Evolutionary conservation across 345 rosid genomes (phyloP), one percentile per base, ranked within the genome.

Genomic region (Brassica cretica): DNA sequence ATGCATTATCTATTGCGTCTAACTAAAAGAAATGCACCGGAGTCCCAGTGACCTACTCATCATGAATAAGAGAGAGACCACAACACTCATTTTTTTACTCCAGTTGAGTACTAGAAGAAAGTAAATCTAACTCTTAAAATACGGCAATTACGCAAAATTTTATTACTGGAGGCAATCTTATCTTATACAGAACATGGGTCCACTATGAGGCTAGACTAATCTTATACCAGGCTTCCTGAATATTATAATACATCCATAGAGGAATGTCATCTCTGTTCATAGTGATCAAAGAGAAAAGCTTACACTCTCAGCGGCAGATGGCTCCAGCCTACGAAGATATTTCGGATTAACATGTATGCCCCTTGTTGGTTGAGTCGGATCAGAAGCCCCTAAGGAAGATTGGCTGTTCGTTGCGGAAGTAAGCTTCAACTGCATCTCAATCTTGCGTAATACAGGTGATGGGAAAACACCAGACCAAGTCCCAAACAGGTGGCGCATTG

Each of bases 331-430:
- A 64, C 95, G 92, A 60, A 96, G 80, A 68, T 96, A 96, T 84
- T 93, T 93, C 9, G 99, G 98, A 78, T 96, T 96, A 78, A 96
- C 98, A 89, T 96, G 99, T 75, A 96, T 96, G 76, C 98, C 90
- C 83, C 90, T 91, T 7, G 89, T 70, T 77, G 95, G 92, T 68
- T 91, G 91, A 72, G 91, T 81, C 0, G 99, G 86, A 71, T 88
- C 95, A 33, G 98, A 87, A 80, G 86, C 79, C 79, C 85, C 87
- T 61, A 80, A 21, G 25, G 97, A 84, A 73, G 95, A 82, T 15
- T 86, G 94, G 65, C 82, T 84, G 78, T 82, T 84, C 32, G 73
- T 64, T 64, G 87, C 78, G 5, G 90, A 59, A 18, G 92, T 85
- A 80, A 91, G 79, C 64, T 88, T 88, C 79, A 96, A 82, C 58